Evolutionary conservation across 2,329 filamentous ascomycete genomes (phyloP).

Genomic region (Botrytis fabae): DNA sequence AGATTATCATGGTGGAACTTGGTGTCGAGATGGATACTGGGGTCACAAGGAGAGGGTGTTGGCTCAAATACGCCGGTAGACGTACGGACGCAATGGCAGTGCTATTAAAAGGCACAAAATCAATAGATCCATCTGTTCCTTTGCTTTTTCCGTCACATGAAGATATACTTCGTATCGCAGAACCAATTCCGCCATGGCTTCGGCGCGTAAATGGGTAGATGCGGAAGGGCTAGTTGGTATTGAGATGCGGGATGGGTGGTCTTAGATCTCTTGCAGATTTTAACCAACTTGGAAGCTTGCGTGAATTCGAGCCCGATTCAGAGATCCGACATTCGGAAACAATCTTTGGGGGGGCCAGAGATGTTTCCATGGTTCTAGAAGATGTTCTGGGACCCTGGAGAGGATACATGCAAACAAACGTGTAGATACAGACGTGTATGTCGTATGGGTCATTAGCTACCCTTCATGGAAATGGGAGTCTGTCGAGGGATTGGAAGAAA

Average conservation of each 20-base stretch:
- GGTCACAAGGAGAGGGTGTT: not conserved
- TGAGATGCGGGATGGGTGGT: conserved; percentile 14
- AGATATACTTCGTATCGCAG: not conserved
- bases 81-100: not conserved
- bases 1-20: not conserved
- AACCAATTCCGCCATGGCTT: conserved; percentile 4
- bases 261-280: conserved; percentile 16
- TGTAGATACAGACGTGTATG: not conserved
- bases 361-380: not conserved
- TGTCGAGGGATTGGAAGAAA: not conserved
- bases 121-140: not conserved
- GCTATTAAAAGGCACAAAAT: not conserved
- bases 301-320: not conserved
- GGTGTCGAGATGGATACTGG: not conserved
- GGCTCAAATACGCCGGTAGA: not conserved
- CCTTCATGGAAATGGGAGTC: not conserved
- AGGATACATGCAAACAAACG: not conserved
- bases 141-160: not conserved
- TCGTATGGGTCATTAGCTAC: not conserved
- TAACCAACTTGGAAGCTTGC: conserved; percentile 7
- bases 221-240: not conserved
- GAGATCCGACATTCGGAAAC: conserved; percentile 6
- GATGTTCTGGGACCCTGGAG: not conserved
- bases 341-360: not conserved
- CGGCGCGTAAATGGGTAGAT: conserved; percentile 17